Percentiles rank a stretch among this genome's conserved stretches.
Evolutionary conservation across 2,329 filamentous ascomycete genomes (phyloP).

Genomic region (Alternaria sp.): DNA sequence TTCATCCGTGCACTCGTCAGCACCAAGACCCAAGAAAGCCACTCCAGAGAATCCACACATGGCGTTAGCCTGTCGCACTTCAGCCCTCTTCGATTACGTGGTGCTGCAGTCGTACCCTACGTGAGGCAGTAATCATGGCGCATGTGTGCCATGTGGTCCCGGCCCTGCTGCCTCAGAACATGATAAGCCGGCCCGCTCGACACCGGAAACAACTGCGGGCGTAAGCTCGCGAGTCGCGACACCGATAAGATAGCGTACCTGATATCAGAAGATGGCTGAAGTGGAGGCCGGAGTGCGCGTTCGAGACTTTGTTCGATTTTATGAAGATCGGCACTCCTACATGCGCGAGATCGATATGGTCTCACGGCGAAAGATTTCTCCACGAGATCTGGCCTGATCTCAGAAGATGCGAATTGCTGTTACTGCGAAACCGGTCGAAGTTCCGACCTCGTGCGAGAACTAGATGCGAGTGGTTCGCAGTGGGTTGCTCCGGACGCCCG

Average conservation of each 20-base stretch:
- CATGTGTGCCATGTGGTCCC: slow-evolving; percentile 7
- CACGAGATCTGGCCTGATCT: slow-evolving; percentile 9
- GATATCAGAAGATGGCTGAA: slow-evolving; percentile 1
- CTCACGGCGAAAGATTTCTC: slow-evolving; percentile 3
- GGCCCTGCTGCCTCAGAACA: slow-evolving; percentile 1
- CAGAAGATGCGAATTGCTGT: slow-evolving; percentile 6
- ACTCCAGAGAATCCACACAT: slow-evolving; percentile 8
- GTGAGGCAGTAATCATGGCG: slow-evolving; percentile 2
- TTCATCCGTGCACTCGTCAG: neutral
- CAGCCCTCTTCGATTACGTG: slow-evolving; percentile 25
- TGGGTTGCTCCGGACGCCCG: neutral
- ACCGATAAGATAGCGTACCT: slow-evolving; percentile 1
- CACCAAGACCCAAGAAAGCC: slow-evolving; percentile 4
- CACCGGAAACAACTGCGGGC: neutral
- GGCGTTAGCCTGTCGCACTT: slow-evolving; percentile 3
- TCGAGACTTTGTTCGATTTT: slow-evolving; percentile 7
- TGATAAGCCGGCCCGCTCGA: neutral
- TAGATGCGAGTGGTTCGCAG: slow-evolving; percentile 3
- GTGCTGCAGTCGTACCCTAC: slow-evolving; percentile 18
- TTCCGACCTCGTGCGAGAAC: neutral
- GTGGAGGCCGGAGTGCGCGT: neutral
- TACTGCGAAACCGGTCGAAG: neutral
- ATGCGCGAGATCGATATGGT: neutral
- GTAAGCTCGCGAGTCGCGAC: neutral
- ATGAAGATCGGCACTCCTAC: slow-evolving; percentile 9